Evolutionary conservation across 129 eudicot species (phyloP).

Genomic region (Escallonia herrerae): DNA sequence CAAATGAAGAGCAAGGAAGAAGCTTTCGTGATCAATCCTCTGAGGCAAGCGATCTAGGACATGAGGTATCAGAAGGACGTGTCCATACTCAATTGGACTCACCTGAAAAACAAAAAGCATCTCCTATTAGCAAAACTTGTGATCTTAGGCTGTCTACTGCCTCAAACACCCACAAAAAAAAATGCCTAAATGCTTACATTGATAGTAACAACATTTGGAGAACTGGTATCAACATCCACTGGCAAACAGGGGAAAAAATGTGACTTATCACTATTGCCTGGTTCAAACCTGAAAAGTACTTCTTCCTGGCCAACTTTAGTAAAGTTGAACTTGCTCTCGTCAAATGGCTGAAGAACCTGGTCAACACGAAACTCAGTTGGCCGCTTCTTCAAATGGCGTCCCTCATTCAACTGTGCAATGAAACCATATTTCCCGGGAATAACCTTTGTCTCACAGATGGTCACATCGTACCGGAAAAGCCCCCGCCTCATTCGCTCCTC

Average conservation of each 20-base stretch:
- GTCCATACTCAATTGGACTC: conserved; percentile 88
- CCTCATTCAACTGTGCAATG: conserved; percentile 64
- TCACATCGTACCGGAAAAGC: conserved; percentile 74
- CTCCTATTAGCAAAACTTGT: too few relatives aligned
- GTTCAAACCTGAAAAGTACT: conserved; percentile 67
- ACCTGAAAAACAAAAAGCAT: conserved; percentile 39
- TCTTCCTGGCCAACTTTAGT: conserved; percentile 68
- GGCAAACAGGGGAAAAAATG: conserved; percentile 33
- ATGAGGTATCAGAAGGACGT: conserved; percentile 72
- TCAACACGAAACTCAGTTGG: conserved; percentile 60
- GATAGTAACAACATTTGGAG: conserved; percentile 71
- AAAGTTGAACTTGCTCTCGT: conserved; percentile 60
- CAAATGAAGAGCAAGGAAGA: conserved; percentile 55
- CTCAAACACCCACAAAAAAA: too few relatives aligned
- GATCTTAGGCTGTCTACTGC: too few relatives aligned
- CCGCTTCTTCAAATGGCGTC: conserved; percentile 68
- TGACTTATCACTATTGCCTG: conserved; percentile 34
- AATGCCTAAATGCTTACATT: conserved; percentile 34
- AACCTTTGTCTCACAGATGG: conserved; percentile 64
- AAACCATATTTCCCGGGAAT: conserved; percentile 54
- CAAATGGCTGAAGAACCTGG: conserved; percentile 67
- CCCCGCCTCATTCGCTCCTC: conserved; percentile 67
- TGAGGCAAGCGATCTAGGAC: conserved; percentile 70
- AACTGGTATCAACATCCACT: conserved; percentile 19
- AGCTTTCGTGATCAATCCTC: conserved; percentile 55